Evolutionary conservation across 208 protist genomes (phyloP).

Genomic region (Crithidia acanthocephali): DNA sequence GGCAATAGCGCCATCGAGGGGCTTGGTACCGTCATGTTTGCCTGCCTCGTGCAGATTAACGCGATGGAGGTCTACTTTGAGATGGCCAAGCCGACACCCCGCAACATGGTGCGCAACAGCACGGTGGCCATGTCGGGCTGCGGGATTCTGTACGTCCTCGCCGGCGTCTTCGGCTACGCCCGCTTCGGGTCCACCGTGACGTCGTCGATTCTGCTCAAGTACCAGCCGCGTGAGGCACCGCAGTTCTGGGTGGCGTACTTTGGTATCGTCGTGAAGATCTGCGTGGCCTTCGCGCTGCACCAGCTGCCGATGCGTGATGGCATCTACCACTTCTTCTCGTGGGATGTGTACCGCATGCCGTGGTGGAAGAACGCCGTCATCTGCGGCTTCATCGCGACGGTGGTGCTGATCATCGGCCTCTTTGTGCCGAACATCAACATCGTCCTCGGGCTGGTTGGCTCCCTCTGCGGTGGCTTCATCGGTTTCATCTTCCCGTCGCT

Average conservation of each 20-base stretch:
- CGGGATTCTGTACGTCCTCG: constrained; percentile 64
- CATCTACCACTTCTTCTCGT: constrained; percentile 57
- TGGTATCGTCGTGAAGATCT: constrained; percentile 75
- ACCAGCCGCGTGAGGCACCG: constrained; percentile 52
- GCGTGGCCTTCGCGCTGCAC: constrained; percentile 67
- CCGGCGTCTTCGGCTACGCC: constrained; percentile 75
- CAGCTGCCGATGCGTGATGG: constrained; percentile 63
- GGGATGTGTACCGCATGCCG: constrained; percentile 52
- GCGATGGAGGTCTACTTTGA: constrained; percentile 57
- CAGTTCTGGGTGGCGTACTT: constrained; percentile 65
- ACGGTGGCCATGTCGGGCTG: constrained; percentile 43
- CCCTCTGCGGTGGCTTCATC: constrained; percentile 77
- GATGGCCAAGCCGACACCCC: constrained; percentile 40
- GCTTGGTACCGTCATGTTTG: constrained; percentile 59
- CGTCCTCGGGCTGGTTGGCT: constrained; percentile 79
- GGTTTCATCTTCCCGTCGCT: constrained; percentile 76
- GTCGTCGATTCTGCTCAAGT: constrained; percentile 64
- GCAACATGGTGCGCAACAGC: constrained; percentile 48
- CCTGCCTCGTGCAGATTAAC: constrained; percentile 73
- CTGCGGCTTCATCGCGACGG: constrained; percentile 33
- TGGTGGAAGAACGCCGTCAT: constrained; percentile 59
- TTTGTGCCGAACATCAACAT: constrained; percentile 76
- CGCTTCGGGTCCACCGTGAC: constrained; percentile 59
- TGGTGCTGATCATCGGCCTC: constrained; percentile 59
- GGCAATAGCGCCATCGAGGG: constrained; percentile 49